A percentile compares a stretch with the other conserved stretches of the same genome.
These are phyloP conservation scores for Lasiosphaeria hispida DNA, from an alignment of 495 filamentous ascomycete genomes.

Conservation along the genomic window DNA sequence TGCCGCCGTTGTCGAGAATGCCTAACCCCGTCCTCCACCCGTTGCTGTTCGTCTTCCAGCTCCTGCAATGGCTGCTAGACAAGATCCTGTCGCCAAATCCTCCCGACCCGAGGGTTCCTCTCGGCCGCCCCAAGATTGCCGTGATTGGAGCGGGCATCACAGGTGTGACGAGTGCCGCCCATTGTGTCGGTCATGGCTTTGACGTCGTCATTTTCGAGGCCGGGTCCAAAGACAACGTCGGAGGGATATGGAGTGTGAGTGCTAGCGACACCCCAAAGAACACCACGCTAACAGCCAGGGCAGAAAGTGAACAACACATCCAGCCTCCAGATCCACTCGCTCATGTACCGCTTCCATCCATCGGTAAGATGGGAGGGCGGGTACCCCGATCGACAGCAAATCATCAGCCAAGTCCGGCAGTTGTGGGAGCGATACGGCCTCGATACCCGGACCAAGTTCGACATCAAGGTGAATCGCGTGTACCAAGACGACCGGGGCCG, in stretches of 20 bases:
- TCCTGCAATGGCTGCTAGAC: slow-evolving; percentile 65
- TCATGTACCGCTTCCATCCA: slow-evolving; percentile 89
- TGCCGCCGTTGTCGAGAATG: neutral
- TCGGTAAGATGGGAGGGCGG: slow-evolving; percentile 69
- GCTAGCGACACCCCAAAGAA: neutral
- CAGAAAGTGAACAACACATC: slow-evolving; percentile 82
- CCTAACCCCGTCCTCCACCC: slow-evolving; percentile 35
- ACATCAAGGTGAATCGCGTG: slow-evolving; percentile 64
- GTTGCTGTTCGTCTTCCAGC: slow-evolving; percentile 59
- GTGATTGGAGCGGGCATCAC: slow-evolving; percentile 82
- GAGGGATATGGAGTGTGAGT: slow-evolving; percentile 82
- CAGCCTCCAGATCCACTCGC: slow-evolving; percentile 74
- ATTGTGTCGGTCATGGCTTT: slow-evolving; percentile 85
- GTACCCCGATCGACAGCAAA: slow-evolving; percentile 72
- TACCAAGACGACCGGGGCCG: slow-evolving; percentile 64
- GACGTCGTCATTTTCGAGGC: slow-evolving; percentile 78
- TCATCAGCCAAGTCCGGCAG: slow-evolving; percentile 64
- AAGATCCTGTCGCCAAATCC: slow-evolving; percentile 68
- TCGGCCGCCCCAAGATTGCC: slow-evolving; percentile 66
- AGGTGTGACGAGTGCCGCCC: slow-evolving; percentile 75
- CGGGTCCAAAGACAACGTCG: slow-evolving; percentile 58
- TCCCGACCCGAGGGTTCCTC: slow-evolving; percentile 52
- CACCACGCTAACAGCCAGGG: neutral
- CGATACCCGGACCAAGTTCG: slow-evolving; percentile 66
- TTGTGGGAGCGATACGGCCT: slow-evolving; percentile 77